These are phyloP conservation scores for Dichomitus squalens DNA, from an alignment of 1,284 basidiomycete species.

Conservation along the genomic window DNA sequence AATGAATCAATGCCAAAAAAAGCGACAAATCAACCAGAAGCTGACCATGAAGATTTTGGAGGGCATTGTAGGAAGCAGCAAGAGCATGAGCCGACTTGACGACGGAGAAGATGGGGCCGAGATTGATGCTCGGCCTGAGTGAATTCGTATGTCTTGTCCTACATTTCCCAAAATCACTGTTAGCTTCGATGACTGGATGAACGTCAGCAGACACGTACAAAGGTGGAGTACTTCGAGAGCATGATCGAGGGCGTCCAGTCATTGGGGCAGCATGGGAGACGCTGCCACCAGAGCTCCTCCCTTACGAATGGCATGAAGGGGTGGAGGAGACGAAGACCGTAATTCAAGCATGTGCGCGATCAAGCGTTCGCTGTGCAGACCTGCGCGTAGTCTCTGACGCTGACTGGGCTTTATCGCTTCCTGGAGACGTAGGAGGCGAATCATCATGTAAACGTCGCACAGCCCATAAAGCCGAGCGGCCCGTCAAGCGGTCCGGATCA, in stretches of 20 bases:
- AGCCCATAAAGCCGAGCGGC: no score
- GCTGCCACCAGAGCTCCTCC: slow-evolving; percentile 97
- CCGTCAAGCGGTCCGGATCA: slow-evolving; percentile 81
- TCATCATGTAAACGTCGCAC: no score
- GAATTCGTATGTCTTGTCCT: slow-evolving; percentile 72
- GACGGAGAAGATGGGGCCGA: slow-evolving; percentile 85
- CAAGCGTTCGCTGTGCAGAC: no score
- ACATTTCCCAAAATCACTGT: no score
- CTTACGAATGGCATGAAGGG: no score
- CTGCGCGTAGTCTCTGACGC: no score
- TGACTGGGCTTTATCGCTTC: no score
- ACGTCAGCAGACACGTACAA: slow-evolving; percentile 54
- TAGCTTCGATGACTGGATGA: no score
- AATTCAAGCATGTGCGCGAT: no score
- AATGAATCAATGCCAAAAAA: background rate
- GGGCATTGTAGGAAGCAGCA: slow-evolving; percentile 89
- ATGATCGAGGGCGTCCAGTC: slow-evolving; percentile 90
- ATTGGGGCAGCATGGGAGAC: slow-evolving; percentile 83
- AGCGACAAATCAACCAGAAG: no score
- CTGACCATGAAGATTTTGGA: slow-evolving; percentile 84
- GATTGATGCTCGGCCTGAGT: slow-evolving; percentile 77
- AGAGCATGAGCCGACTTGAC: slow-evolving; percentile 85
- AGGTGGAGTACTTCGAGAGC: slow-evolving; percentile 82
- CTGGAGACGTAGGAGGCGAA: no score
- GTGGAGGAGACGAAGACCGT: no score